These are phyloP conservation scores for Malassezia restricta DNA, from an alignment of 1,284 basidiomycete genomes.

Conservation along the genomic window DNA sequence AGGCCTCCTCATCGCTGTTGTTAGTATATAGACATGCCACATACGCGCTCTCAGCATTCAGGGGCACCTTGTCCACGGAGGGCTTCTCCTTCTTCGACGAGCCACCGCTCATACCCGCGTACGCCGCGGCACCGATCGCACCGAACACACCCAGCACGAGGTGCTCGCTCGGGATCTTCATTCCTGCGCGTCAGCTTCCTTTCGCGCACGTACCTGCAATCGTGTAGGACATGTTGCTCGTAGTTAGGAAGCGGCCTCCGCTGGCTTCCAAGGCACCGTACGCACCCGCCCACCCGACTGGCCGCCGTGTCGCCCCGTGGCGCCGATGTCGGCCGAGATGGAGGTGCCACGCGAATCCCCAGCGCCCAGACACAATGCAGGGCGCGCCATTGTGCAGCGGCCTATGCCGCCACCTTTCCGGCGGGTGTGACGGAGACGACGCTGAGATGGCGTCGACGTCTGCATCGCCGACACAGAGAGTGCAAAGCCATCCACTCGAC, in stretches of 20 bases:
- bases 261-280: too few species aligned
- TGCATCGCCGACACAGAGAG: too few species aligned
- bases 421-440: too few species aligned
- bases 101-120: conserved; percentile 14
- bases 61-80: conserved; percentile 10
- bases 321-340: not conserved
- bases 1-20: conserved; percentile 39
- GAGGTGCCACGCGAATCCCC: not conserved
- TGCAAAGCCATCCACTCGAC: too few species aligned
- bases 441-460: too few species aligned
- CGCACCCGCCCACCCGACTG: too few species aligned
- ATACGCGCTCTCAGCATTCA: not conserved
- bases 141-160: conserved; percentile 33
- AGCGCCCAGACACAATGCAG: not conserved
- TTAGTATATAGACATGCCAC: not conserved
- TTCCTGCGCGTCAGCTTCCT: conserved; percentile 14
- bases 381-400: not conserved
- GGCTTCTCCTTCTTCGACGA: conserved; percentile 13
- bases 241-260: not conserved
- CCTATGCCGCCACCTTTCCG: too few species aligned
- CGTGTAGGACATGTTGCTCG: conserved; percentile 32
- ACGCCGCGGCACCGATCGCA: conserved; percentile 24
- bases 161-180: conserved; percentile 41
- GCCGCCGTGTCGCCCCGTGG: not conserved
- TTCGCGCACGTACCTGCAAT: conserved; percentile 31